These are phyloP conservation scores for Chiua virens DNA, from an alignment of 768 basidiomycete genomes.

Conservation along the genomic window DNA sequence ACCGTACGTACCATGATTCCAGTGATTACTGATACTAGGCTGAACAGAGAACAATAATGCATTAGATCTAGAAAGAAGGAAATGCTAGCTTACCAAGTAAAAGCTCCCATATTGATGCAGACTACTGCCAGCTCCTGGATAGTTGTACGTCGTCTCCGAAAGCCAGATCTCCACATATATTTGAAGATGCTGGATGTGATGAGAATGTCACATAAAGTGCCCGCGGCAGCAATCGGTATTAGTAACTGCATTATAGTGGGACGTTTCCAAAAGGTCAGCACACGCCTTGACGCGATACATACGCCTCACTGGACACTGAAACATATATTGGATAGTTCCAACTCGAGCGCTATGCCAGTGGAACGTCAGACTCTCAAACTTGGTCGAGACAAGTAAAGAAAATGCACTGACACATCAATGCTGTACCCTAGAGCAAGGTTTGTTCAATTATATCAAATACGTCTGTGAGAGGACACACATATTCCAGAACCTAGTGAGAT, in stretches of 20 bases:
- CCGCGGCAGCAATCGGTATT: slow-evolving; percentile 1
- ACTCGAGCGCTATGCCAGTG: slow-evolving; percentile 1
- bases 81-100: slow-evolving; percentile 6
- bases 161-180: slow-evolving; percentile 14
- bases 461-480: too few species aligned
- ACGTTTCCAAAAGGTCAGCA: not conserved
- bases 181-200: slow-evolving; percentile 7
- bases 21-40: not conserved
- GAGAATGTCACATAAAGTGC: too few species aligned
- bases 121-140: slow-evolving; percentile 11
- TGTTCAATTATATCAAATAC: not conserved
- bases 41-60: not conserved
- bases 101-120: too few species aligned
- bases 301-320: slow-evolving; percentile 6
- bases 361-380: not conserved
- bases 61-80: not conserved
- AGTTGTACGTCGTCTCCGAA: slow-evolving; percentile 2
- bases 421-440: not conserved
- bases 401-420: slow-evolving; percentile 2
- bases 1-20: not conserved
- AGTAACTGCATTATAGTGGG: not conserved
- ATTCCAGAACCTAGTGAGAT: too few species aligned
- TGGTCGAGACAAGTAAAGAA: too few species aligned
- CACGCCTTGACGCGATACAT: too few species aligned
- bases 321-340: not conserved